Evolutionary conservation across 345 rosid genomes (phyloP).

Genomic region (Kernera saxatilis): DNA sequence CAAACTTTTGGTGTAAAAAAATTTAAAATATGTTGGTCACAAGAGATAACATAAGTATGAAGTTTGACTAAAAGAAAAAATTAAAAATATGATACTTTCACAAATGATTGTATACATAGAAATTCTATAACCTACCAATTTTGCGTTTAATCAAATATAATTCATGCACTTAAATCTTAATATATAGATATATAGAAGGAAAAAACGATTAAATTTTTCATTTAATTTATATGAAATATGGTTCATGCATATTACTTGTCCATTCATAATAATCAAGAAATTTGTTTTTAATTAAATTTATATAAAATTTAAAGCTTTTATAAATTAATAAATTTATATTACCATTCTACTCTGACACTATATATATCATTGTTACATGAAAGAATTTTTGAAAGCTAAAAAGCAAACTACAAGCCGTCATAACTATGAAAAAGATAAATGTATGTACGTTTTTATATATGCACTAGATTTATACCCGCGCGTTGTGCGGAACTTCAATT

Average conservation of each 20-base stretch:
- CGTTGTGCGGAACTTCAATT: too few relatives aligned
- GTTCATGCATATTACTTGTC: neutral
- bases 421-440: neutral
- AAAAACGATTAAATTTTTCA: neutral
- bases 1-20: too few relatives aligned
- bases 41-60: too few relatives aligned
- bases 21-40: too few relatives aligned
- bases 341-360: neutral
- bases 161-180: neutral
- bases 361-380: neutral
- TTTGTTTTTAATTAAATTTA: neutral
- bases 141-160: neutral
- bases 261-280: neutral
- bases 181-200: neutral
- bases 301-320: neutral
- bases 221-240: neutral
- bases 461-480: too few relatives aligned
- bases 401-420: neutral
- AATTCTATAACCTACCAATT: neutral
- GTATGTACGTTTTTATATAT: too few relatives aligned
- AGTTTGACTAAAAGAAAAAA: too few relatives aligned
- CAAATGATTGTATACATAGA: neutral
- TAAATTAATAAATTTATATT: too few relatives aligned
- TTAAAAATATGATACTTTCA: too few relatives aligned
- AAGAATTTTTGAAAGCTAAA: neutral